Percentiles rank a stretch among this genome's conserved stretches.
phyloP scores from a whole-genome alignment of 768 basidiomycete genomes.

The Suillus decipiens region DNA sequence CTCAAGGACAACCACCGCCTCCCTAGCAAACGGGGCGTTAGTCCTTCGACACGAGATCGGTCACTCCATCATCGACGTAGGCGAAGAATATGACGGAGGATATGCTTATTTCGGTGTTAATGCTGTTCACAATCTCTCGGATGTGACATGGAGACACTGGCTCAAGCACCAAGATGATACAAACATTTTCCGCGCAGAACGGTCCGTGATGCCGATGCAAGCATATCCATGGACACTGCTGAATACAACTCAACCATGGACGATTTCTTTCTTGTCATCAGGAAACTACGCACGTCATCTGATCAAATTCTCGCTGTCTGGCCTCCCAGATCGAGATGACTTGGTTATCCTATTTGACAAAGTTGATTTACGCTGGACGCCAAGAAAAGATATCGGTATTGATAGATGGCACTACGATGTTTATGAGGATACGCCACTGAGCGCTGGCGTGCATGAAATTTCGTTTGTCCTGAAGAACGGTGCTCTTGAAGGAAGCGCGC shows the following conservation, averaged over 20 bases:
- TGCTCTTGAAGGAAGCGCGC: slow-evolving; percentile 54
- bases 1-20: slow-evolving; percentile 71
- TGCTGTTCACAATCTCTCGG: slow-evolving; percentile 45
- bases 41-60: slow-evolving; percentile 81
- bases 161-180: slow-evolving; percentile 39
- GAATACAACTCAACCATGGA: slow-evolving; percentile 60
- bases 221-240: slow-evolving; percentile 76
- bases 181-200: slow-evolving; percentile 49
- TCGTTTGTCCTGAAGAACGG: slow-evolving; percentile 55
- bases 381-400: slow-evolving; percentile 51
- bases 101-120: slow-evolving; percentile 73
- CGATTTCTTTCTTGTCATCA: slow-evolving; percentile 60
- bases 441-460: slow-evolving; percentile 56
- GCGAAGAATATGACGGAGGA: slow-evolving; percentile 85
- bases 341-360: slow-evolving; percentile 64
- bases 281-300: slow-evolving; percentile 62
- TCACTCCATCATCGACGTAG: slow-evolving; percentile 76
- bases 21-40: slow-evolving; percentile 69
- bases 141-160: slow-evolving; percentile 75
- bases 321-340: slow-evolving; percentile 55
- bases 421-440: slow-evolving; percentile 40
- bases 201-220: slow-evolving; percentile 75
- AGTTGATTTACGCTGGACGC: slow-evolving; percentile 55
- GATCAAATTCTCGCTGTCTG: slow-evolving; percentile 73
- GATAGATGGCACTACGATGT: slow-evolving; percentile 82